phyloP scores from a whole-genome alignment of 2,329 filamentous ascomycete genomes.

The Coleophoma eucalyptorum region DNA sequence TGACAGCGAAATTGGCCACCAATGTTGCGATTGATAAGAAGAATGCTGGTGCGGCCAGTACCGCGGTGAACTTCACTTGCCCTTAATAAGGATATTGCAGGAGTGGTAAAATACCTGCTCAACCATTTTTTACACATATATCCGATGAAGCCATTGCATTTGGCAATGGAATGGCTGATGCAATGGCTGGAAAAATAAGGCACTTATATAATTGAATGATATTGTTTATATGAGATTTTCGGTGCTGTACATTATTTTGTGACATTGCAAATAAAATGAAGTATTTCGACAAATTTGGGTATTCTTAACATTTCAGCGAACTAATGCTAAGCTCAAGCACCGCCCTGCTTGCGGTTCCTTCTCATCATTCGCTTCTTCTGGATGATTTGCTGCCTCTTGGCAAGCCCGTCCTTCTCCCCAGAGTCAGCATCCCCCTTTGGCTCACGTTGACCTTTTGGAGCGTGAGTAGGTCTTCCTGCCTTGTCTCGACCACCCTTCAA shows the following conservation, averaged over 20 bases:
- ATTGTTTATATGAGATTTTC: too few species aligned
- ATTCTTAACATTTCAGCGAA: too few species aligned
- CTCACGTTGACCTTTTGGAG: conserved; percentile 11
- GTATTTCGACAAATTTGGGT: too few species aligned
- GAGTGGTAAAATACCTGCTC: too few species aligned
- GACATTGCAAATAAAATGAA: too few species aligned
- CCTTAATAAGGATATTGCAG: too few species aligned
- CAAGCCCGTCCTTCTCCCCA: conserved; percentile 49
- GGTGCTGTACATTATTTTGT: too few species aligned
- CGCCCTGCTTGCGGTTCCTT: conserved; percentile 41
- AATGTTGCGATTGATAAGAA: neutral
- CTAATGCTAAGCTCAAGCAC: conserved; percentile 1
- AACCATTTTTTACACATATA: too few species aligned
- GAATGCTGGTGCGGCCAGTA: neutral
- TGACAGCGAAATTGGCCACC: neutral
- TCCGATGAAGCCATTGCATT: too few species aligned
- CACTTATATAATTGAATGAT: too few species aligned
- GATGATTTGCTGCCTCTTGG: conserved; percentile 73
- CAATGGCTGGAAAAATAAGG: too few species aligned
- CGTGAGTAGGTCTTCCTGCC: neutral
- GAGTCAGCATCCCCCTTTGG: conserved; percentile 16
- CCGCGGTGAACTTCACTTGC: neutral
- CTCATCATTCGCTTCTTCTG: conserved; percentile 78
- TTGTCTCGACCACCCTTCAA: conserved; percentile 6
- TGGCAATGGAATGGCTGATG: too few species aligned